Conservation (phyloP, 2,329 filamentous ascomycete genomes). For the Botryotinia narcissicola region DNA sequence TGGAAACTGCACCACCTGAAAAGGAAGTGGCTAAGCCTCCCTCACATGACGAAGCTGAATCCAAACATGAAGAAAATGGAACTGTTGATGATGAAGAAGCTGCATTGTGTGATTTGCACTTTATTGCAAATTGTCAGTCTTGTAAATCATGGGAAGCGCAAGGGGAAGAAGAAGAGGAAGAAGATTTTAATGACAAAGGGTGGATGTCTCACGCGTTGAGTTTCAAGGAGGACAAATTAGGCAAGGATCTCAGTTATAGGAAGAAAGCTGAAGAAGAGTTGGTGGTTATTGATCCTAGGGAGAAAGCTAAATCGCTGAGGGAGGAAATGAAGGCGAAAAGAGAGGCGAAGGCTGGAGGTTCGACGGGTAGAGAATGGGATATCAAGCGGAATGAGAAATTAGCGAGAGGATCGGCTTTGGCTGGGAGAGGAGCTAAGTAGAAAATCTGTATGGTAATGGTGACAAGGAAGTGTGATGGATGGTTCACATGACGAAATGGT, state of each 20-base stretch:
- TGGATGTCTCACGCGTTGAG: conserved; percentile 87
- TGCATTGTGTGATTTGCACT: conserved; percentile 85
- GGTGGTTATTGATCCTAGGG: conserved; percentile 87
- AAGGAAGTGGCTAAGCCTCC: conserved; percentile 38
- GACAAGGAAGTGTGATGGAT: neutral
- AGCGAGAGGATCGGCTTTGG: conserved; percentile 51
- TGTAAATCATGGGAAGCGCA: conserved; percentile 75
- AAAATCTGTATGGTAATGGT: neutral
- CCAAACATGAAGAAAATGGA: conserved; percentile 28
- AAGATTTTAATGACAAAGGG: conserved; percentile 60
- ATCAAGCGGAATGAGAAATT: conserved; percentile 56
- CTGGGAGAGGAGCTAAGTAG: conserved; percentile 56
- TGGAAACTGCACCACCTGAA: conserved; percentile 55
- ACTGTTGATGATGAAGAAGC: conserved; percentile 63
- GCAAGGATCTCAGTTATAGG: conserved; percentile 87
- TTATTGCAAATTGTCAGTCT: conserved; percentile 92
- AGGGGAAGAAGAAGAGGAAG: conserved; percentile 47
- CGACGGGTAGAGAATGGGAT: conserved; percentile 56
- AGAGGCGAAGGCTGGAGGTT: conserved; percentile 50
- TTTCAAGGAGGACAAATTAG: conserved; percentile 85
- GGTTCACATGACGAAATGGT: neutral
- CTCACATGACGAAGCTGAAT: conserved; percentile 27
- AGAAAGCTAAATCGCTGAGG: conserved; percentile 72
- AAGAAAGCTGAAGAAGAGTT: conserved; percentile 88
- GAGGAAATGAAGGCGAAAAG: conserved; percentile 61